These are phyloP conservation scores for Mortierella sp. DNA, from an alignment of 371 early-diverging fungal genomes.

Conservation along the genomic window DNA sequence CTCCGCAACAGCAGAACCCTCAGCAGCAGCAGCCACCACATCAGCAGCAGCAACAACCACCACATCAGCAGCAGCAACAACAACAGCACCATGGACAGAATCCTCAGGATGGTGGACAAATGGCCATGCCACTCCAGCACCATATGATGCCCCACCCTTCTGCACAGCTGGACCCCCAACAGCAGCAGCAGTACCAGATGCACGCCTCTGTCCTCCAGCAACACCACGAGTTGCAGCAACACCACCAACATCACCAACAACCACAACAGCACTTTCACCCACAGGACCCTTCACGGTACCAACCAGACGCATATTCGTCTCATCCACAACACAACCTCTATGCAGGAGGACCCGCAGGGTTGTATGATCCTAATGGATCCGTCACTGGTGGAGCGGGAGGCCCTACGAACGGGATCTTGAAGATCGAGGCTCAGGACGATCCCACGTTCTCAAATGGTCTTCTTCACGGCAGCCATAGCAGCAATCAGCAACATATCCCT, in stretches of 20 bases:
- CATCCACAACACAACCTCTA: constrained; percentile 1
- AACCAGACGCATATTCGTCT: constrained; percentile 18
- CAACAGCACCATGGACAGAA: constrained; percentile 14
- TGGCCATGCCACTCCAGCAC: constrained; percentile 21
- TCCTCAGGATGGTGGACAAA: constrained; percentile 24
- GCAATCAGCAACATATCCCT: background rate
- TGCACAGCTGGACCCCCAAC: constrained; percentile 3
- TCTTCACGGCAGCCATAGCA: background rate
- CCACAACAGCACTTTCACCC: constrained; percentile 23
- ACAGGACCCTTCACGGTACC: constrained; percentile 31
- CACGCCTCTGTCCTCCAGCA: constrained; percentile 17
- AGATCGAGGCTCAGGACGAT: constrained; percentile 6
- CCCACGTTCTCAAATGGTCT: background rate
- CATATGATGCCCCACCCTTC: constrained; percentile 3
- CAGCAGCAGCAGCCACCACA: background rate
- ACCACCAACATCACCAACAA: constrained; percentile 10
- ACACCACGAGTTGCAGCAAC: constrained; percentile 19
- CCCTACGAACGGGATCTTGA: background rate
- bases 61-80: constrained; percentile 6
- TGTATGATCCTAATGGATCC: constrained; percentile 19
- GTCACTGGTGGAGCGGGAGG: background rate
- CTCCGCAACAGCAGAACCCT: background rate
- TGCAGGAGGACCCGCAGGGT: background rate
- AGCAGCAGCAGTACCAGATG: constrained; percentile 23
- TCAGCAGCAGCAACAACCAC: constrained; percentile 18